Evolutionary conservation across 352 stramenopile species (phyloP).

Genomic region (Phytophthora fragariae): DNA sequence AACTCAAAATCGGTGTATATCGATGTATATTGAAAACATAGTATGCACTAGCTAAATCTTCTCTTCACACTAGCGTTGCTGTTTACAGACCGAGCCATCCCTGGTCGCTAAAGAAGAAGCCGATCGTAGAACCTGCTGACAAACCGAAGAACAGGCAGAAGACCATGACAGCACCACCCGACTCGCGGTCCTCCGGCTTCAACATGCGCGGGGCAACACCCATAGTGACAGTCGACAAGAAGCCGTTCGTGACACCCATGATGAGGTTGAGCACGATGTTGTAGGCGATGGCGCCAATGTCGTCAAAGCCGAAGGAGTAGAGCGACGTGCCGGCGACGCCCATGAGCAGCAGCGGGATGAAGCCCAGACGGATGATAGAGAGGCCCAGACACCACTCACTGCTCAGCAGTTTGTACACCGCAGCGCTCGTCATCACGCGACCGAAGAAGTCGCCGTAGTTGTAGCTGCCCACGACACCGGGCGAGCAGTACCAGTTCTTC

Average conservation of each 20-base stretch:
- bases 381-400: conserved; percentile 44
- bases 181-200: conserved; percentile 52
- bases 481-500: conserved; percentile 47
- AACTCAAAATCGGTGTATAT: background rate
- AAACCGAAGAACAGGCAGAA: conserved; percentile 58
- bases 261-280: conserved; percentile 48
- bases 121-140: conserved; percentile 45
- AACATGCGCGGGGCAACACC: conserved; percentile 49
- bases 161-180: conserved; percentile 56
- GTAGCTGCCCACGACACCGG: conserved; percentile 57
- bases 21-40: background rate
- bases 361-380: conserved; percentile 45
- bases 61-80: conserved; percentile 2
- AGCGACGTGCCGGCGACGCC: conserved; percentile 47
- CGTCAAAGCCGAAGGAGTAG: conserved; percentile 46
- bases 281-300: conserved; percentile 33
- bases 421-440: conserved; percentile 45
- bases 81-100: conserved; percentile 46
- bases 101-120: conserved; percentile 47
- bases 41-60: conserved; percentile 1
- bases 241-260: conserved; percentile 51
- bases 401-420: conserved; percentile 54
- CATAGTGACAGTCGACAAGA: conserved; percentile 65
- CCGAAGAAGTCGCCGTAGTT: conserved; percentile 64
- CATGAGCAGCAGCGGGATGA: conserved; percentile 55